Evolutionary conservation across 192 early-diverging fungal species (phyloP).

Genomic region (Coemansia sp.): DNA sequence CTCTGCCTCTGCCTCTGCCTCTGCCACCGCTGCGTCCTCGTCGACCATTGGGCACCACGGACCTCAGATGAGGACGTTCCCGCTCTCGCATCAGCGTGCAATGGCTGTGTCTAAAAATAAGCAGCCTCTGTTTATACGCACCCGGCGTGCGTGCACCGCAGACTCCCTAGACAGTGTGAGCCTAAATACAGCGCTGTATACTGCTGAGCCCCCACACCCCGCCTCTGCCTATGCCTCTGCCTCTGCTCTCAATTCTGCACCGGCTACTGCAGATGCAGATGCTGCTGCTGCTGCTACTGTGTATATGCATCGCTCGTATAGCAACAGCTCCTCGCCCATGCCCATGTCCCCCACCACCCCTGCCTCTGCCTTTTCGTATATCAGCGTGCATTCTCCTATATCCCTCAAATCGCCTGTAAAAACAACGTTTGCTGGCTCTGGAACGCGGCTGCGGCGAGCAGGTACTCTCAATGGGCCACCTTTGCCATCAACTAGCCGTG

Average conservation of each 20-base stretch:
- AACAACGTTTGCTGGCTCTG: conserved; percentile 5
- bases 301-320: conserved; percentile 10
- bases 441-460: conserved; percentile 24
- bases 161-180: conserved; percentile 15
- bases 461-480: conserved; percentile 18
- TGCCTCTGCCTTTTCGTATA: conserved; percentile 27
- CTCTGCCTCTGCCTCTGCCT: not conserved
- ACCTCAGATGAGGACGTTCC: conserved; percentile 12
- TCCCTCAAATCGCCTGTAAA: conserved; percentile 17
- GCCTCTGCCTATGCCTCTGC: conserved; percentile 17
- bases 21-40: not conserved
- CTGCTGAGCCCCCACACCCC: conserved; percentile 10
- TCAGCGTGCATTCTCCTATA: conserved; percentile 24
- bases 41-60: conserved; percentile 2
- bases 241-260: conserved; percentile 3
- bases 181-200: conserved; percentile 9
- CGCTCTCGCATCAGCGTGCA: conserved; percentile 25
- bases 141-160: conserved; percentile 14
- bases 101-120: conserved; percentile 19
- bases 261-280: not conserved
- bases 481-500: not conserved
- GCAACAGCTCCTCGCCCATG: conserved; percentile 1
- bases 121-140: conserved; percentile 9
- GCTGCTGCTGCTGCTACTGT: conserved; percentile 1
- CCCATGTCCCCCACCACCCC: conserved; percentile 29